phyloP scores from a whole-genome alignment of 2,329 filamentous ascomycete species.

The Cordyceps farinosa region DNA sequence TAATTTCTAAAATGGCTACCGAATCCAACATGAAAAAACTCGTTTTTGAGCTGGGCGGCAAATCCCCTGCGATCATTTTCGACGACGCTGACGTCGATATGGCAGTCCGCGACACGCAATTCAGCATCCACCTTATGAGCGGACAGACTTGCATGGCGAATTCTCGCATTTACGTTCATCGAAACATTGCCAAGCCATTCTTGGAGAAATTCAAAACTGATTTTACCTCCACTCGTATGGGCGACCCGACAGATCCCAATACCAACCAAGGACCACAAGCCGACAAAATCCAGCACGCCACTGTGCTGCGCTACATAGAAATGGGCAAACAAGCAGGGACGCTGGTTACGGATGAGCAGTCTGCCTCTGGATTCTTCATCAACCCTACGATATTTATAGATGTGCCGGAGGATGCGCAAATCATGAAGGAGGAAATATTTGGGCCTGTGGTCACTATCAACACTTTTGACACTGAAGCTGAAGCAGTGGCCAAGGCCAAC shows the following conservation, averaged over 20 bases:
- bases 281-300: slow-evolving; percentile 47
- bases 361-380: slow-evolving; percentile 10
- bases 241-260: slow-evolving; percentile 33
- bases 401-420: slow-evolving; percentile 28
- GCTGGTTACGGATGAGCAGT: slow-evolving; percentile 1
- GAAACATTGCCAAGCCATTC: slow-evolving; percentile 51
- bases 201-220: slow-evolving; percentile 52
- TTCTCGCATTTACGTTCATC: slow-evolving; percentile 55
- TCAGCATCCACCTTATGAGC: slow-evolving; percentile 48
- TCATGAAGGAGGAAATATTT: slow-evolving; percentile 61
- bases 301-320: slow-evolving; percentile 44
- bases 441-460: slow-evolving; percentile 60
- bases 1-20: slow-evolving; percentile 65
- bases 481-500: slow-evolving; percentile 33
- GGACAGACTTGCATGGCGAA: slow-evolving; percentile 61
- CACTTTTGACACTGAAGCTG: slow-evolving; percentile 34
- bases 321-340: slow-evolving; percentile 40
- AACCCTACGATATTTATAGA: not conserved
- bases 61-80: slow-evolving; percentile 53
- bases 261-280: slow-evolving; percentile 45
- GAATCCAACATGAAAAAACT: slow-evolving; percentile 54
- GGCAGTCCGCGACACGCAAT: slow-evolving; percentile 51
- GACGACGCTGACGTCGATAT: slow-evolving; percentile 61
- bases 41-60: slow-evolving; percentile 56
- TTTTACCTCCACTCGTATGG: slow-evolving; percentile 38